Percentiles rank a stretch among this genome's conserved stretches.
phyloP scores from a whole-genome alignment of 2,329 filamentous ascomycete genomes.

The Scedosporium dehoogii region DNA sequence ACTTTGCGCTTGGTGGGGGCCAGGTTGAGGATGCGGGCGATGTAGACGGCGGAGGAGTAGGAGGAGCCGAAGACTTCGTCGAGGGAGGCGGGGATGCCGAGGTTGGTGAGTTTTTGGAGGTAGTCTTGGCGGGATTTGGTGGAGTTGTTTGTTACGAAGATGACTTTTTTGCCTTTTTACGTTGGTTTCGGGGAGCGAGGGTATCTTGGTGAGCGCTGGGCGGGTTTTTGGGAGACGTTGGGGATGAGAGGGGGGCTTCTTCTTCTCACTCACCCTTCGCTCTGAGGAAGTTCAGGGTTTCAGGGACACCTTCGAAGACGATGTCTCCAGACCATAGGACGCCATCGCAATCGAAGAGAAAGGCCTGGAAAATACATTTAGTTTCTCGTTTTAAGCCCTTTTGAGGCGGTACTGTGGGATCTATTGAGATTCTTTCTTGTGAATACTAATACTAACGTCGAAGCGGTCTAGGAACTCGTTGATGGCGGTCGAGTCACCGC shows the following conservation, averaged over 20 bases:
- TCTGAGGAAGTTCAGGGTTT: constrained; percentile 75
- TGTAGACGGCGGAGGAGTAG: constrained; percentile 93
- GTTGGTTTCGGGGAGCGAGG: too few species aligned
- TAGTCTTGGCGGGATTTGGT: constrained; percentile 93
- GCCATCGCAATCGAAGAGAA: constrained; percentile 95
- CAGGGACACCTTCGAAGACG: constrained; percentile 73
- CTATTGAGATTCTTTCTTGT: too few species aligned
- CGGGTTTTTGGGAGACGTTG: constrained; percentile 5
- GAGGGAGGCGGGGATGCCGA: constrained; percentile 69
- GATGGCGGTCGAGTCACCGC: constrained; percentile 67
- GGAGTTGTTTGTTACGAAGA: constrained; percentile 98
- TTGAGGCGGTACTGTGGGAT: too few species aligned
- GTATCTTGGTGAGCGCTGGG: not conserved
- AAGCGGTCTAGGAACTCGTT: constrained; percentile 80
- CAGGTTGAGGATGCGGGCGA: constrained; percentile 79
- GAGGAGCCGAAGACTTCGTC: constrained; percentile 95
- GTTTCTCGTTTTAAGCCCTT: too few species aligned
- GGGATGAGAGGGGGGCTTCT: not conserved
- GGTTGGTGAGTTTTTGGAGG: constrained; percentile 73
- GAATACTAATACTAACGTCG: constrained; percentile 70
- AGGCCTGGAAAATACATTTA: constrained; percentile 39
- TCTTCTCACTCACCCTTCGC: constrained; percentile 51
- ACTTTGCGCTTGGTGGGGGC: constrained; percentile 79
- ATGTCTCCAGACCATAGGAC: constrained; percentile 95
- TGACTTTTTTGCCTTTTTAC: constrained; percentile 67